A percentile compares a stretch with the other conserved stretches of the same genome.
Evolutionary conservation across 768 basidiomycete genomes (phyloP).

Genomic region (Termitomyces sp.): DNA sequence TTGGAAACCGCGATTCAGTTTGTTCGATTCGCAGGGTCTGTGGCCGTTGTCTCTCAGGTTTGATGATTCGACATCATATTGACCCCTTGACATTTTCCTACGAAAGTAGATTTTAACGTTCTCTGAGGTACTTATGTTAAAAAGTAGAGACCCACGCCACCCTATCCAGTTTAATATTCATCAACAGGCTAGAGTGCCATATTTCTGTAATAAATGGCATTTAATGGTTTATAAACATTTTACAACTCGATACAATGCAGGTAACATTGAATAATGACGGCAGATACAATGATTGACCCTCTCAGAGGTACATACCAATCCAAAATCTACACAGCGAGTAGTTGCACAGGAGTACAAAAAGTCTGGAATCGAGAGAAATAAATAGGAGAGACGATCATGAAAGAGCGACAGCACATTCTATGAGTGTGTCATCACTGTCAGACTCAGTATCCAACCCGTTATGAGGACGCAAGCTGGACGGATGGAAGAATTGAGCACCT

Average conservation of each 20-base stretch:
- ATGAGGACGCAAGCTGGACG: neutral
- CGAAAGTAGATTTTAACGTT: neutral
- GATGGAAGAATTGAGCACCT: neutral
- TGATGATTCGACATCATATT: neutral
- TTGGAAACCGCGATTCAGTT: neutral
- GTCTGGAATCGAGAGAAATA: neutral
- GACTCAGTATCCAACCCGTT: neutral
- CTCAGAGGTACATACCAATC: neutral
- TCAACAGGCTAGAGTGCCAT: no score
- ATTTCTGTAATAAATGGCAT: no score
- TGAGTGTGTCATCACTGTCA: neutral
- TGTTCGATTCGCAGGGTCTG: neutral
- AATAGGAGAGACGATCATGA: neutral
- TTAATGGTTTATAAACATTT: neutral
- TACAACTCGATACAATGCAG: neutral
- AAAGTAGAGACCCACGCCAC: neutral
- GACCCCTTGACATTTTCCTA: neutral
- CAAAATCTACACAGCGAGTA: neutral
- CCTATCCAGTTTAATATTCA: neutral
- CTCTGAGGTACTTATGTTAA: neutral
- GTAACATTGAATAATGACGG: no score
- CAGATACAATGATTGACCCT: neutral
- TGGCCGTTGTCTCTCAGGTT: neutral
- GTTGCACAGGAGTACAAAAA: neutral
- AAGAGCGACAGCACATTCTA: neutral